Evolutionary conservation across 2,329 filamentous ascomycete genomes (phyloP).

Genomic region (Epichloe gansuensis): DNA sequence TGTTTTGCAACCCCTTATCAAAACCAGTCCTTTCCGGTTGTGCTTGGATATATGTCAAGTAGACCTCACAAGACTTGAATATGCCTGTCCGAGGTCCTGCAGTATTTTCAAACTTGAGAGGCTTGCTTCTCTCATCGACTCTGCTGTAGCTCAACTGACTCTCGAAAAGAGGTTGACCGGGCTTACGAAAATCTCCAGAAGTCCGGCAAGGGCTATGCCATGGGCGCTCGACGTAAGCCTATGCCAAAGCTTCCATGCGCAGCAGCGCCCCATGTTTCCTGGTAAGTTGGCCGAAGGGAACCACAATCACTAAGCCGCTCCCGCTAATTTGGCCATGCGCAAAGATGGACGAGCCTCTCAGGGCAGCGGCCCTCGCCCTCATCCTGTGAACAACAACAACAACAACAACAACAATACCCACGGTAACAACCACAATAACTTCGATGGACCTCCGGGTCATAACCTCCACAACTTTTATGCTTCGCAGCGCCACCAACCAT

Average conservation of each 20-base stretch:
- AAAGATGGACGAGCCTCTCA: slow-evolving; percentile 61
- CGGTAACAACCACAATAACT: slow-evolving; percentile 63
- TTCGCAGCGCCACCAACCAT: slow-evolving; percentile 78
- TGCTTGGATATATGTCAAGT: background rate
- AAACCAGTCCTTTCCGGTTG: background rate
- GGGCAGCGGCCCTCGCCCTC: slow-evolving; percentile 56
- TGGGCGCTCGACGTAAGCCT: slow-evolving; percentile 60
- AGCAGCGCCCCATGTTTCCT: slow-evolving; percentile 6
- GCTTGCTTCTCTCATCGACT: background rate
- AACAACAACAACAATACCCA: slow-evolving; percentile 57
- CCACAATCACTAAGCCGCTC: slow-evolving; percentile 2
- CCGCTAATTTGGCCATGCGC: slow-evolving; percentile 13
- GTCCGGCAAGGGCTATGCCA: slow-evolving; percentile 83
- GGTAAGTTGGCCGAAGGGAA: slow-evolving; percentile 1
- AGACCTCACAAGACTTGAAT: background rate
- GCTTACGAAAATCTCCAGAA: slow-evolving; percentile 93
- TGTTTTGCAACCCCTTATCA: slow-evolving; percentile 13
- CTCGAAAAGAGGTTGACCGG: slow-evolving; percentile 72
- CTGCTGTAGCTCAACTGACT: background rate
- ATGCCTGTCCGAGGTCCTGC: background rate
- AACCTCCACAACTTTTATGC: slow-evolving; percentile 89
- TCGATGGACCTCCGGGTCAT: slow-evolving; percentile 58
- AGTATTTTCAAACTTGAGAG: background rate
- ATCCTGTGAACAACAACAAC: slow-evolving; percentile 65
- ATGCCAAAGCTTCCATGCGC: slow-evolving; percentile 6